Base-by-base conservation (phyloP, 768 basidiomycete species). In the Psilocybe cyanescens region DNA sequence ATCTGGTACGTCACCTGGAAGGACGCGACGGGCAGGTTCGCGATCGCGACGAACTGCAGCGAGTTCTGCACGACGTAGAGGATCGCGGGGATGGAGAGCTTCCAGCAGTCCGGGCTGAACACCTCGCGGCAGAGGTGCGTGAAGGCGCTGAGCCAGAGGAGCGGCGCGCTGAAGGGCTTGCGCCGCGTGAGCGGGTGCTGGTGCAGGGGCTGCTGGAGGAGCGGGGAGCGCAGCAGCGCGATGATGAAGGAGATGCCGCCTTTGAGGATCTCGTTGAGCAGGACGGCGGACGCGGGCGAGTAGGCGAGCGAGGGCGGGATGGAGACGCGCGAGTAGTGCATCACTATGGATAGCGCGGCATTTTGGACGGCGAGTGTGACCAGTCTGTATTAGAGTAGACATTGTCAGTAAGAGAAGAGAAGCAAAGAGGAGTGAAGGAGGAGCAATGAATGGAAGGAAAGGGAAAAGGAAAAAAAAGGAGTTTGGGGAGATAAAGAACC, bases 1-100 rank as follows among this genome's bases (percentile, higher is more conserved):
- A 98, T 96, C 76, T 98, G 95, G 74, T 98, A 97, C 8, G 92
- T 93, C 64, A 98, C 95, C 74, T 99, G 97, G 79, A 98, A 99
- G 2, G 97, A 94, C 12, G 97, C 97, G 56, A 95, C 96, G 41
- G 94, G 94, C 60, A 99, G 86, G 76, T 99, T 99, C 65, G 87
- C 86, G 63, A 97, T 90, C 24, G 97, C 97, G 66, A 97, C 94
- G 75, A 97, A 99, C 75, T 99, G 97, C 24, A 99, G 86, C 41
- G 93, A 92, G 74, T 98, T 98, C 76, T 99, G 94, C n/a, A 97
- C 84, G 65, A 95, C 89, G 70, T 97, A 98, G 66, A 98, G 89
- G 63, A 97, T 82, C 17, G 97, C 96, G 1, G 97, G 97, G 65
- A 99, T 96, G 33, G 95, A 95, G 30, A 99, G 87, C 72, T 99